Evolutionary conservation across 169 alveolate species (phyloP).

Genomic region (Toxoplasma gondii): DNA sequence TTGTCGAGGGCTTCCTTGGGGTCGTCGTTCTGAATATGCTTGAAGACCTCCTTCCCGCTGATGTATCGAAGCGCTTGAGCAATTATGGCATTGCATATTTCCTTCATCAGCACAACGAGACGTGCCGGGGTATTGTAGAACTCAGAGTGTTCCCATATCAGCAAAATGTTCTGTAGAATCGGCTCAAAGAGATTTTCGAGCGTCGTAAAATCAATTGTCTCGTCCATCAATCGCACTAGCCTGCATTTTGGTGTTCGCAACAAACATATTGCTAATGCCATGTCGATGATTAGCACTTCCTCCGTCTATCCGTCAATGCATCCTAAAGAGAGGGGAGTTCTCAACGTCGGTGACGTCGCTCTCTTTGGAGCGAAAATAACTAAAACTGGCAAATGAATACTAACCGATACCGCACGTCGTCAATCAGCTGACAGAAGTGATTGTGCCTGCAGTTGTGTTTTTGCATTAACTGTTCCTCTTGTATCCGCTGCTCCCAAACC

Average conservation of each 20-base stretch:
- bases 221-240: constrained; percentile 85
- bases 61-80: constrained; percentile 88
- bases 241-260: constrained; percentile 23
- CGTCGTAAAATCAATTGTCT: constrained; percentile 86
- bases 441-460: no score
- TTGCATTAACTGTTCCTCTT: no score
- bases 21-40: constrained; percentile 88
- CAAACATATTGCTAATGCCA: neutral
- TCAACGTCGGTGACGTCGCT: no score
- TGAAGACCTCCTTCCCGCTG: constrained; percentile 88
- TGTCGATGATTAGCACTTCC: no score
- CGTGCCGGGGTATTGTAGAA: constrained; percentile 93
- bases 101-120: constrained; percentile 92
- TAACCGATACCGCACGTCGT: no score
- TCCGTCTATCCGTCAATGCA: no score
- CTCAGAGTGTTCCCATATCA: constrained; percentile 90
- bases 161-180: constrained; percentile 89
- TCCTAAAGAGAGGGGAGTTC: no score
- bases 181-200: constrained; percentile 89
- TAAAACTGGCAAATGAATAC: no score
- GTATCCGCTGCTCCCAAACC: no score
- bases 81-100: constrained; percentile 93
- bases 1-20: constrained; percentile 91
- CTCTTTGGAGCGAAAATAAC: no score
- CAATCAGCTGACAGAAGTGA: no score